Percentiles rank a stretch among this genome's conserved stretches.
phyloP scores from a whole-genome alignment of 768 basidiomycete species.

The Rickenella mellea region DNA sequence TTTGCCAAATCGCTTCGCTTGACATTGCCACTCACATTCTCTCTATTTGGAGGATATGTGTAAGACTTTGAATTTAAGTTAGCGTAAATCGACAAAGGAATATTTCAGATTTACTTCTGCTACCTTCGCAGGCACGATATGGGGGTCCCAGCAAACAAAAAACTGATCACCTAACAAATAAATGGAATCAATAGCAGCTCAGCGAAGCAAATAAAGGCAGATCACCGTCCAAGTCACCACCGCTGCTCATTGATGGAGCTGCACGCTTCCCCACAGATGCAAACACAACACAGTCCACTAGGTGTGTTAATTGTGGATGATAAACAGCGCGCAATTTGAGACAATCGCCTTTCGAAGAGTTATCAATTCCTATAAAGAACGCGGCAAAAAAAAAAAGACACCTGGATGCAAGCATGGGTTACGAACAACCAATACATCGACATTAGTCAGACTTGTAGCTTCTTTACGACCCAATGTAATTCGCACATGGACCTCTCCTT shows the following conservation, averaged over 20 bases:
- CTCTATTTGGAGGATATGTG: conserved; percentile 57
- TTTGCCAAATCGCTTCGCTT: conserved; percentile 48
- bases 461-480: conserved; percentile 44
- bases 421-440: conserved; percentile 53
- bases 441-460: conserved; percentile 43
- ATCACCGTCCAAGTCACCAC: conserved; percentile 53
- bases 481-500: conserved; percentile 56
- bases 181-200: no score
- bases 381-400: conserved; percentile 10
- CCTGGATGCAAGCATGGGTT: conserved; percentile 67
- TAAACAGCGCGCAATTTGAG: conserved; percentile 54
- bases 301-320: conserved; percentile 38
- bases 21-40: conserved; percentile 35
- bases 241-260: conserved; percentile 63
- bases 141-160: conserved; percentile 62
- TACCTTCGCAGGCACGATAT: conserved; percentile 45
- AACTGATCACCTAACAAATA: conserved; percentile 45
- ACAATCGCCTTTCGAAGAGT: conserved; percentile 38
- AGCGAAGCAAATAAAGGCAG: no score
- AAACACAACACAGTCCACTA: conserved; percentile 62
- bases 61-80: conserved; percentile 45
- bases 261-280: conserved; percentile 50
- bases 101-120: conserved; percentile 37
- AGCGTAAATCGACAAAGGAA: no score
- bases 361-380: background rate